Percentiles rank a stretch among this genome's conserved stretches.
Evolutionary conservation across 768 basidiomycete genomes (phyloP).

Genomic region (Macrolepiota dolichaula): DNA sequence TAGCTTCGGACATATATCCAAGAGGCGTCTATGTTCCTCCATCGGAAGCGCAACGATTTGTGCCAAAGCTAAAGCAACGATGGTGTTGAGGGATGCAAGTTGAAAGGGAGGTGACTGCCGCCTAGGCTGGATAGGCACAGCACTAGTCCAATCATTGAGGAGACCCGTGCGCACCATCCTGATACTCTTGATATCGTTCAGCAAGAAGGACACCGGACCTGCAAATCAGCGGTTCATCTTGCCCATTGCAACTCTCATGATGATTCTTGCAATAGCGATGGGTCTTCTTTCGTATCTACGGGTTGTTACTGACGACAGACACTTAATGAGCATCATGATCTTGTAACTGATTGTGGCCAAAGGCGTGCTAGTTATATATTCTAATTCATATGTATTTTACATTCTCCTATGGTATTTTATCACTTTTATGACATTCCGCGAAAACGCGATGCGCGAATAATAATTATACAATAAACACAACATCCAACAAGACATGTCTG

Average conservation of each 20-base stretch:
- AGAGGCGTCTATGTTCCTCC: constrained; percentile 38
- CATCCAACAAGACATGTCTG: no score
- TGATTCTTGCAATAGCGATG: neutral
- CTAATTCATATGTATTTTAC: no score
- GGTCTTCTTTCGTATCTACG: neutral
- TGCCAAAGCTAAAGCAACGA: constrained; percentile 44
- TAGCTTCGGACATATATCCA: constrained; percentile 55
- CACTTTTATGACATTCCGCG: no score
- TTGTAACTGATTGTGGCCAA: neutral
- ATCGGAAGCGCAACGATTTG: constrained; percentile 46
- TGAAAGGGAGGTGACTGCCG: constrained; percentile 35
- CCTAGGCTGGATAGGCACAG: constrained; percentile 2
- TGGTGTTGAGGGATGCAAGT: constrained; percentile 41
- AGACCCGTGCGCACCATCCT: no score
- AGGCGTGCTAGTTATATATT: no score
- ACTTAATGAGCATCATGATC: neutral
- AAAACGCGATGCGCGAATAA: no score
- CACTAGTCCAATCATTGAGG: neutral
- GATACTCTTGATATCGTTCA: neutral
- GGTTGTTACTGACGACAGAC: neutral
- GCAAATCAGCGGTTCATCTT: constrained; percentile 7
- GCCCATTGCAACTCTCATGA: constrained; percentile 1
- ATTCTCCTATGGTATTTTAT: no score
- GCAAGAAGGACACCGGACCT: neutral
- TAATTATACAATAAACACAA: no score